Evolutionary conservation across 805 yeast genomes (phyloP), one percentile per base, ranked within the genome.

Genomic region (Blastobotrys terrestris): DNA sequence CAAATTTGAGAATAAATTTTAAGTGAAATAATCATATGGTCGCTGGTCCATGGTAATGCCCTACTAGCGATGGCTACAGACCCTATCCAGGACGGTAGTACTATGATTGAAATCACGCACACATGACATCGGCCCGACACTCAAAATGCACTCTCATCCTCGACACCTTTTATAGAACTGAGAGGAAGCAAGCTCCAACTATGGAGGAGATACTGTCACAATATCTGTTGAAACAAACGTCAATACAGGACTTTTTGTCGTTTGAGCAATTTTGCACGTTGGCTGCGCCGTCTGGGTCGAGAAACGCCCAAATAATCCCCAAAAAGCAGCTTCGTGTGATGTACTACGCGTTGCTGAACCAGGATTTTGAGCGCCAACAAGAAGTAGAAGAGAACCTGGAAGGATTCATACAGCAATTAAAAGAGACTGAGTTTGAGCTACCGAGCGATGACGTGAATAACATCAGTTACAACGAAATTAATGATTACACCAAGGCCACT

Each of bases 141-240:
- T n/a, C n/a, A n/a, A n/a, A n/a, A n/a, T n/a, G n/a, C n/a, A n/a
- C n/a, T n/a, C n/a, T n/a, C n/a, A n/a, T n/a, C n/a, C n/a, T n/a
- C n/a, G n/a, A n/a, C n/a, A n/a, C n/a, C n/a, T n/a, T n/a, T n/a
- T n/a, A n/a, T n/a, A n/a, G n/a, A n/a, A n/a, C n/a, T n/a, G n/a
- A n/a, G n/a, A n/a, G n/a, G n/a, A n/a, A n/a, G n/a, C n/a, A n/a
- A n/a, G n/a, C n/a, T n/a, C n/a, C n/a, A n/a, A n/a, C n/a, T n/a
- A 45, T 31, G 47, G 39, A 35, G 43, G 26, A 21, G 46, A 53
- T 46, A 48, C 45, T 55, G 16, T 41, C 44, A n/a, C 31, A 45
- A 15, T 55, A 50, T 39, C 49, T 55, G 45, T 46, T 53, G 8
- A 19, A 52, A 13, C 52, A 53, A 20, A 50, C 58, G 11, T 46